Evolutionary conservation across 495 filamentous ascomycete genomes (phyloP).

Genomic region (Jackrogersella minutella): DNA sequence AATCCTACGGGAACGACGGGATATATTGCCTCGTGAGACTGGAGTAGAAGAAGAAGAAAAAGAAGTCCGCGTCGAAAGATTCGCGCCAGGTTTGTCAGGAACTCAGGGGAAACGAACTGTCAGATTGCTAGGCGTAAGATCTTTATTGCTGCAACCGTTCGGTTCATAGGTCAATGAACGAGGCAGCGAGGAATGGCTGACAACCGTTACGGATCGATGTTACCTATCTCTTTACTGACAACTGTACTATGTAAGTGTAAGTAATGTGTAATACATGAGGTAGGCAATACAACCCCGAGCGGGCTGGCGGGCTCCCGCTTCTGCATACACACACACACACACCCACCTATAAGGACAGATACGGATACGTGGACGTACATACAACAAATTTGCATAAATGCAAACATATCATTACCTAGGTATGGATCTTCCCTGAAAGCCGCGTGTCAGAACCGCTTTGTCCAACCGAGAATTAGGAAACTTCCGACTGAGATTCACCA

Average conservation of each 20-base stretch:
- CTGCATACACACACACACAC: constrained; percentile 18
- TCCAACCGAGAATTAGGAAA: constrained; percentile 14
- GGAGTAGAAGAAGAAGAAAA: neutral
- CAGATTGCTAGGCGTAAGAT: constrained; percentile 22
- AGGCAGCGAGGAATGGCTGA: neutral
- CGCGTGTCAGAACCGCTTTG: constrained; percentile 30
- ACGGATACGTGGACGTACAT: constrained; percentile 31
- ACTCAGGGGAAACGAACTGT: constrained; percentile 16
- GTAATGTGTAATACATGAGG: neutral
- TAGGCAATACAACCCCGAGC: constrained; percentile 26
- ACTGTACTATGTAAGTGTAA: neutral
- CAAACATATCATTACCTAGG: neutral
- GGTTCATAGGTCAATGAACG: constrained; percentile 19
- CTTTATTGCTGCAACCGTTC: constrained; percentile 20
- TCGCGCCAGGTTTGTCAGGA: constrained; percentile 14
- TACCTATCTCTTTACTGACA: constrained; percentile 10
- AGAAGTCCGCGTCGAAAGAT: neutral
- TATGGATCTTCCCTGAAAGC: constrained; percentile 29
- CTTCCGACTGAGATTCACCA: constrained; percentile 22
- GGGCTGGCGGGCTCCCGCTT: constrained; percentile 28
- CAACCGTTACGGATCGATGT: neutral
- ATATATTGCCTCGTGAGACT: constrained; percentile 2
- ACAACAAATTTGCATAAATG: constrained; percentile 11
- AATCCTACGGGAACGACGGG: constrained; percentile 28
- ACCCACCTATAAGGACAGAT: neutral